These are phyloP conservation scores for Kwoniella shandongensis DNA, from an alignment of 768 basidiomycete genomes.

Conservation along the genomic window DNA sequence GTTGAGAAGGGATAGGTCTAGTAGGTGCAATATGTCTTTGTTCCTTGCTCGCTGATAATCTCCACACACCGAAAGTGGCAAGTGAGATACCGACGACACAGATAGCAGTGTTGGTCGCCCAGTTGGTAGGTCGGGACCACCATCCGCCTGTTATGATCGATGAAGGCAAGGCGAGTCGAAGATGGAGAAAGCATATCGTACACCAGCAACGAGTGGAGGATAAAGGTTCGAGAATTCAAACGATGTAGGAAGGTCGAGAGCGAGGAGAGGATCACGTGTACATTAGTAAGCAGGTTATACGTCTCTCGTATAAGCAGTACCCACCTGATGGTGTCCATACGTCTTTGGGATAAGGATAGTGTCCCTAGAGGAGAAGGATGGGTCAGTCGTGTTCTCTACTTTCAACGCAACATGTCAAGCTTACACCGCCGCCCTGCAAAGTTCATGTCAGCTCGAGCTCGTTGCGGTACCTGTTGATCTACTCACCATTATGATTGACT, in stretches of 20 bases:
- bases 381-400: neutral
- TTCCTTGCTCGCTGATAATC: conserved; percentile 74
- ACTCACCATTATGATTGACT: conserved; percentile 21
- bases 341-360: conserved; percentile 90
- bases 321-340: conserved; percentile 91
- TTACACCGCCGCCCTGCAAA: conserved; percentile 30
- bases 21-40: conserved; percentile 64
- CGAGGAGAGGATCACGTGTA: neutral
- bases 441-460: neutral
- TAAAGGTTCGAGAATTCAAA: no score
- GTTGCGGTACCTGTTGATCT: no score
- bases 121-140: conserved; percentile 90
- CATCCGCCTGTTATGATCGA: conserved; percentile 70
- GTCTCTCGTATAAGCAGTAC: no score
- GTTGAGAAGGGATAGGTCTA: conserved; percentile 75
- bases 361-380: conserved; percentile 44
- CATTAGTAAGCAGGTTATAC: no score
- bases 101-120: conserved; percentile 80
- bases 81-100: conserved; percentile 67
- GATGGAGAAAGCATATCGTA: neutral
- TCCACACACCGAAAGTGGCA: conserved; percentile 68
- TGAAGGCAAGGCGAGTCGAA: neutral
- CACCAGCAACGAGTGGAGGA: neutral
- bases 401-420: neutral
- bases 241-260: neutral